These are phyloP conservation scores for Pittosporum tobira DNA, from an alignment of 129 eudicot genomes.

Conservation along the genomic window DNA sequence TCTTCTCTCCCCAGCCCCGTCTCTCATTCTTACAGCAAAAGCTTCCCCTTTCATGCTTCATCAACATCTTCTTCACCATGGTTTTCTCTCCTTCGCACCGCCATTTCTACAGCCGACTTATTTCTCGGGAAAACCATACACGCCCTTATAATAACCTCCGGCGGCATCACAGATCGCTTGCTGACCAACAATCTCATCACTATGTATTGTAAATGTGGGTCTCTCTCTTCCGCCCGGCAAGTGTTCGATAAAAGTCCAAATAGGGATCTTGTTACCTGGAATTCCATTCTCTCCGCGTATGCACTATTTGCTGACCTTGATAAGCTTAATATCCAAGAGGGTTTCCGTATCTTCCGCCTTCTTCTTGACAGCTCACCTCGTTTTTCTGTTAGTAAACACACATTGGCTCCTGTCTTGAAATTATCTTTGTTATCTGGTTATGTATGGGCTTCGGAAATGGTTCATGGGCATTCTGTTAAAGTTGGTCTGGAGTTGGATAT, in stretches of 20 bases:
- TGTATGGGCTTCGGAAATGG: constrained; percentile 28
- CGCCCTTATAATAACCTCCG: constrained; percentile 24
- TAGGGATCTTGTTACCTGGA: constrained; percentile 41
- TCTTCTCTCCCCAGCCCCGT: background rate
- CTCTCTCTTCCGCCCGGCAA: constrained; percentile 21
- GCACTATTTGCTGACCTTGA: background rate
- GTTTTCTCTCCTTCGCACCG: constrained; percentile 32
- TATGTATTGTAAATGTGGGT: constrained; percentile 28
- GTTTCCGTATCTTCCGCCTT: constrained; percentile 25
- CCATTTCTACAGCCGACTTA: constrained; percentile 24
- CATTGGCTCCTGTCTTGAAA: constrained; percentile 40
- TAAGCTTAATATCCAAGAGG: constrained; percentile 14
- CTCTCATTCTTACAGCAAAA: background rate
- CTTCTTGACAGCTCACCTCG: constrained; percentile 14
- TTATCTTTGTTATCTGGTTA: constrained; percentile 24
- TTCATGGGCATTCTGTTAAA: constrained; percentile 28
- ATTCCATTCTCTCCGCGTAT: constrained; percentile 31
- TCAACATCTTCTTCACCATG: constrained; percentile 31
- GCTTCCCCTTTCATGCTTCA: constrained; percentile 2
- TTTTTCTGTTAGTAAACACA: constrained; percentile 21
- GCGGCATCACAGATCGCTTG: constrained; percentile 22
- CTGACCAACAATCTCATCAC: constrained; percentile 31
- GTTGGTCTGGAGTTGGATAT: constrained; percentile 31
- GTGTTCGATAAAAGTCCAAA: constrained; percentile 36
- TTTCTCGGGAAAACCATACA: constrained; percentile 24